These are phyloP conservation scores for Boletellus ananiceps DNA, from an alignment of 768 basidiomycete genomes.

Conservation along the genomic window DNA sequence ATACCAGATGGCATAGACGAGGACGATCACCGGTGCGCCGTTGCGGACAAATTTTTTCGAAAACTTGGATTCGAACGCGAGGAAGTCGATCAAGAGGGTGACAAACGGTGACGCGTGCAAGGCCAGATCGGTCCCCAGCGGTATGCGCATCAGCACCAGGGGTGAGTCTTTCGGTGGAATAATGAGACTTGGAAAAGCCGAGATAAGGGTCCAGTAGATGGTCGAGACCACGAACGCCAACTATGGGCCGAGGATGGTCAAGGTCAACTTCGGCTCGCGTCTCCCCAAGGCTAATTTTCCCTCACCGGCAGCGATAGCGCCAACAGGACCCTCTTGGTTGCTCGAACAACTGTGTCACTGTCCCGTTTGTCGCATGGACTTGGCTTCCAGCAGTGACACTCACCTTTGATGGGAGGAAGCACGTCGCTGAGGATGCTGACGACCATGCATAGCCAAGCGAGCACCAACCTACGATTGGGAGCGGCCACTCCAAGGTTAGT, in stretches of 20 bases:
- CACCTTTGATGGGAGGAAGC: slow-evolving; percentile 35
- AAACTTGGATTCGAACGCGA: slow-evolving; percentile 59
- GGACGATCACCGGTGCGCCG: slow-evolving; percentile 12
- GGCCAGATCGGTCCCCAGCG: slow-evolving; percentile 54
- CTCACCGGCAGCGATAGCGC: slow-evolving; percentile 64
- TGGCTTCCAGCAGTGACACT: slow-evolving; percentile 10
- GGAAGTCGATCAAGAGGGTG: slow-evolving; percentile 61
- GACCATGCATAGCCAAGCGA: slow-evolving; percentile 40
- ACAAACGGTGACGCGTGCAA: slow-evolving; percentile 63
- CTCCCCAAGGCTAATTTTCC: not conserved
- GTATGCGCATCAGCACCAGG: slow-evolving; percentile 34
- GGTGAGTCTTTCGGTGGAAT: slow-evolving; percentile 19
- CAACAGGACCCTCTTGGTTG: slow-evolving; percentile 54
- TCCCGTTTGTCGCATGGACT: not conserved
- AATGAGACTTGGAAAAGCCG: slow-evolving; percentile 56
- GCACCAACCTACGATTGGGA: slow-evolving; percentile 19
- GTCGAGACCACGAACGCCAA: slow-evolving; percentile 43
- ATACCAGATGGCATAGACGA: slow-evolving; percentile 45
- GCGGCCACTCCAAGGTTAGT: not conserved
- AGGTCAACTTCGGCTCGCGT: not conserved
- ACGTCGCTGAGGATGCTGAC: slow-evolving; percentile 39
- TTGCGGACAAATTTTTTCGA: slow-evolving; percentile 11
- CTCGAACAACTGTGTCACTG: slow-evolving; percentile 17
- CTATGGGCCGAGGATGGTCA: slow-evolving; percentile 22
- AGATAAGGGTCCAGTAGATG: slow-evolving; percentile 68